A percentile compares a stretch with the other conserved stretches of the same genome.
These are phyloP conservation scores for Casuarina glauca DNA, from an alignment of 306 rosid genomes.

Conservation along the genomic window DNA sequence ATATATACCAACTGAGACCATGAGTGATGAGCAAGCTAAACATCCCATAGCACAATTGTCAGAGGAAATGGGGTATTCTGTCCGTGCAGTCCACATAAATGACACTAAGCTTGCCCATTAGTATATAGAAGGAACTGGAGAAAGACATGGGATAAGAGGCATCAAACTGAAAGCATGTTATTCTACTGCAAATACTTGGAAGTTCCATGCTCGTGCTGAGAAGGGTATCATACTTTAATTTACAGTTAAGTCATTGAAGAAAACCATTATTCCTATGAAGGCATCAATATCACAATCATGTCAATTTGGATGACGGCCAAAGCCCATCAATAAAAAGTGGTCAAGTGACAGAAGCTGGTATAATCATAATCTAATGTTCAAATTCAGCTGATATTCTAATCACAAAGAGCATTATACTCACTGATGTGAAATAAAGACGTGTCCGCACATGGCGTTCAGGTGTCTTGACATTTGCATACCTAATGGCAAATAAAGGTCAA, in stretches of 20 bases:
- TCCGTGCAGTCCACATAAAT: not conserved
- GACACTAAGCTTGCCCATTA: not conserved
- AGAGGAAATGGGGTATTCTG: not conserved
- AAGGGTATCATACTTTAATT: not conserved
- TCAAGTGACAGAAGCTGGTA: constrained; percentile 4
- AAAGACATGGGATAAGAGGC: constrained; percentile 1
- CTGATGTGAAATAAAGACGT: constrained; percentile 96
- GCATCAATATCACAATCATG: not conserved
- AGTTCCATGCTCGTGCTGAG: not conserved
- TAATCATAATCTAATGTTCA: not conserved
- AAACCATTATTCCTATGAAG: not conserved
- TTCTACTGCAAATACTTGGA: constrained; percentile 11
- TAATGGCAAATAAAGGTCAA: constrained; percentile 38
- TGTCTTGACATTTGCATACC: constrained; percentile 96
- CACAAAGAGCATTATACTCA: constrained; percentile 45
- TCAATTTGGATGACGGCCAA: constrained; percentile 14
- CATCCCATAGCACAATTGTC: constrained; percentile 6
- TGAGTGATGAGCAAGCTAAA: constrained; percentile 7
- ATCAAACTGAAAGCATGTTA: not conserved
- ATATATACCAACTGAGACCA: constrained; percentile 1
- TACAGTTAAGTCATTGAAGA: not conserved
- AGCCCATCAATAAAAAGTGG: constrained; percentile 13
- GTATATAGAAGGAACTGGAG: constrained; percentile 1
- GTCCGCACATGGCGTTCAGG: constrained; percentile 98
- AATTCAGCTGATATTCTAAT: constrained; percentile 8